A percentile compares a stretch with the other conserved stretches of the same genome.
Evolutionary conservation across 108 stramenopile species (phyloP).

Genomic region (Discostella pseudostelligera): DNA sequence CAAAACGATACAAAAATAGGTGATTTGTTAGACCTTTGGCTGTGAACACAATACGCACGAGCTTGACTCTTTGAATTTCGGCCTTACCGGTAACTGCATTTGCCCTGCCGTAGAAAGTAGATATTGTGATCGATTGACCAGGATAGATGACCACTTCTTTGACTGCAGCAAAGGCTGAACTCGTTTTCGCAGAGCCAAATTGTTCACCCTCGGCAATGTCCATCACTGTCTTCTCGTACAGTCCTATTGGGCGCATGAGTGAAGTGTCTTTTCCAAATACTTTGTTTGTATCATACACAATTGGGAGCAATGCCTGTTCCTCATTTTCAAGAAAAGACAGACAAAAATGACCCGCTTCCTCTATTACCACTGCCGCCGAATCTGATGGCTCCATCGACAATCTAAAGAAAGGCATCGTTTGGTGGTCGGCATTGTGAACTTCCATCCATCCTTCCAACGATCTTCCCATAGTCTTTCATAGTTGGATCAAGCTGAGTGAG

Average conservation of each 20-base stretch:
- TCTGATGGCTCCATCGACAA: constrained; percentile 89
- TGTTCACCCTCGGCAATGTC: constrained; percentile 73
- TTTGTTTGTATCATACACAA: constrained; percentile 88
- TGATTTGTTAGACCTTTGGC: no score
- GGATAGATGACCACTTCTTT: constrained; percentile 63
- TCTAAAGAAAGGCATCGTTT: constrained; percentile 90
- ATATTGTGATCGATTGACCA: constrained; percentile 73
- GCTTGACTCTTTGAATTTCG: no score
- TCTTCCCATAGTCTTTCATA: constrained; percentile 73
- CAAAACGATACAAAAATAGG: constrained; percentile 23
- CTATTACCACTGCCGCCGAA: constrained; percentile 82
- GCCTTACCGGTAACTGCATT: constrained; percentile 14
- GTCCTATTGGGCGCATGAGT: constrained; percentile 62
- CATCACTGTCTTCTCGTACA: constrained; percentile 52
- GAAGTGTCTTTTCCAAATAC: constrained; percentile 87
- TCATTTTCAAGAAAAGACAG: constrained; percentile 77
- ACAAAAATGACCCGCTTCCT: constrained; percentile 90
- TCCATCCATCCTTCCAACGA: constrained; percentile 97
- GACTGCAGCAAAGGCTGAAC: constrained; percentile 90
- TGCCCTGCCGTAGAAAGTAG: constrained; percentile 87
- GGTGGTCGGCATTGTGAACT: constrained; percentile 87
- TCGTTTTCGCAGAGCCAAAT: constrained; percentile 90
- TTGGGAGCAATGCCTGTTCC: constrained; percentile 71
- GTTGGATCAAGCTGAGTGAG: no score
- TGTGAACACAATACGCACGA: no score